Evolutionary conservation across 164 flowering plant genomes (phyloP).

Genomic region (Liquidambar formosana): DNA sequence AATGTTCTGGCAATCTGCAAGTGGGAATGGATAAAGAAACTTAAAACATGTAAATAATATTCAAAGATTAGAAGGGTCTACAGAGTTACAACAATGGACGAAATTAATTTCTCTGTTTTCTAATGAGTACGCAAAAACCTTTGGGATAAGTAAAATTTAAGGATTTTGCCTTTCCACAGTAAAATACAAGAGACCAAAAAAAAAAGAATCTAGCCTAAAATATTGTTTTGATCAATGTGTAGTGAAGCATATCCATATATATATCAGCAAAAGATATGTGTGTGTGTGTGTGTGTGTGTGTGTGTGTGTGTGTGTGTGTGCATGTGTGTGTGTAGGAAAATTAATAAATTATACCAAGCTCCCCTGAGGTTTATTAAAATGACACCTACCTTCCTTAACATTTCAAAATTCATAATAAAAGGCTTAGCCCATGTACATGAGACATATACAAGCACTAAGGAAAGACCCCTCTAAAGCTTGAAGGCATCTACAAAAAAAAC

Average conservation of each 20-base stretch:
- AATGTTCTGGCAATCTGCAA: conserved; percentile 74
- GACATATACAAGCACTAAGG: too few species aligned
- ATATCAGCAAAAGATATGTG: neutral
- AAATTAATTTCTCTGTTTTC: neutral
- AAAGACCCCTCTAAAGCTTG: too few species aligned
- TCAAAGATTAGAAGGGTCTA: neutral
- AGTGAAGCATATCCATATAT: neutral
- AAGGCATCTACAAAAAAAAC: too few species aligned
- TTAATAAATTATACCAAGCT: too few species aligned
- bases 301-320: too few species aligned
- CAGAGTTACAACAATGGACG: neutral
- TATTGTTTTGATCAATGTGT: neutral
- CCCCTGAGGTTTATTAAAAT: too few species aligned
- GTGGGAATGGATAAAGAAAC: neutral
- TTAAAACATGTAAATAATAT: neutral
- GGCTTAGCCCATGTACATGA: too few species aligned
- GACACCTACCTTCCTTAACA: too few species aligned
- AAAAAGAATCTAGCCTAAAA: too few species aligned
- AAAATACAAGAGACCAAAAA: neutral
- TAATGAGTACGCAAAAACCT: neutral
- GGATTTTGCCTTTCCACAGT: neutral
- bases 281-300: too few species aligned
- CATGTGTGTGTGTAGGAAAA: too few species aligned
- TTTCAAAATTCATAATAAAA: too few species aligned
- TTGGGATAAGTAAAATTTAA: neutral